Conservation (phyloP, 2,329 filamentous ascomycete genomes). For the Zalaria sp. region DNA sequence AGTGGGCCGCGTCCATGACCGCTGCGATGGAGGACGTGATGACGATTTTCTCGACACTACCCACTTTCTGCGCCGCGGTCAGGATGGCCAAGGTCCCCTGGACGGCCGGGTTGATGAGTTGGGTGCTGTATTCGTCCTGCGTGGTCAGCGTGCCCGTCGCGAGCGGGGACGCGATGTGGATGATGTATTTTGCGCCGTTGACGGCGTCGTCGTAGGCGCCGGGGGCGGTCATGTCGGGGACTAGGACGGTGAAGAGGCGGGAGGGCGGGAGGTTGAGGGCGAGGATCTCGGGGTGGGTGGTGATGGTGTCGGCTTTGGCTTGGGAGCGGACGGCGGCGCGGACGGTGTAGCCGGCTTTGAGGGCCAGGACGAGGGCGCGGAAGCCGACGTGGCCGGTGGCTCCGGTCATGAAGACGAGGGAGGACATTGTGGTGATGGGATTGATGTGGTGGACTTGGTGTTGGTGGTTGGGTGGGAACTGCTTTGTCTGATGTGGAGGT, state of each 20-base stretch:
- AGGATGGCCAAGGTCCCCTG: conserved; percentile 25
- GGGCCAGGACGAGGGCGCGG: conserved; percentile 16
- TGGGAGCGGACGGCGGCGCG: conserved; percentile 23
- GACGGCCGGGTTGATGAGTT: conserved; percentile 12
- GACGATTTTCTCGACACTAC: conserved; percentile 24
- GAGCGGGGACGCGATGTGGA: conserved; percentile 15
- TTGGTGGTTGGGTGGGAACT: no score
- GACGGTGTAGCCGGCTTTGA: conserved; percentile 22
- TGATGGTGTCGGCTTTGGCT: conserved; percentile 16
- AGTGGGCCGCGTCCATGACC: conserved; percentile 1
- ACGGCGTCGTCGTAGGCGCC: conserved; percentile 21
- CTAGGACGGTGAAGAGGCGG: conserved; percentile 16
- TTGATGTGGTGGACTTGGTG: no score
- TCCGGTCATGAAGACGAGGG: conserved; percentile 19
- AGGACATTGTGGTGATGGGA: neutral
- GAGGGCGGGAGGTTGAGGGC: conserved; percentile 5
- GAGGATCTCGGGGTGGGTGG: conserved; percentile 13
- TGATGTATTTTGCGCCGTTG: conserved; percentile 14
- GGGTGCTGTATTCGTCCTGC: no score
- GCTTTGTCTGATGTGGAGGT: no score
- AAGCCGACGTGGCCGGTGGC: conserved; percentile 24
- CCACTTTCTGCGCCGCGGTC: conserved; percentile 18
- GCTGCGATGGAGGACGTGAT: conserved; percentile 21
- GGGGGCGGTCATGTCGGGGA: conserved; percentile 15
- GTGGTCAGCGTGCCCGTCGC: neutral